Conservation (phyloP, 1,284 basidiomycete genomes). For the Tausonia pullulans region DNA sequence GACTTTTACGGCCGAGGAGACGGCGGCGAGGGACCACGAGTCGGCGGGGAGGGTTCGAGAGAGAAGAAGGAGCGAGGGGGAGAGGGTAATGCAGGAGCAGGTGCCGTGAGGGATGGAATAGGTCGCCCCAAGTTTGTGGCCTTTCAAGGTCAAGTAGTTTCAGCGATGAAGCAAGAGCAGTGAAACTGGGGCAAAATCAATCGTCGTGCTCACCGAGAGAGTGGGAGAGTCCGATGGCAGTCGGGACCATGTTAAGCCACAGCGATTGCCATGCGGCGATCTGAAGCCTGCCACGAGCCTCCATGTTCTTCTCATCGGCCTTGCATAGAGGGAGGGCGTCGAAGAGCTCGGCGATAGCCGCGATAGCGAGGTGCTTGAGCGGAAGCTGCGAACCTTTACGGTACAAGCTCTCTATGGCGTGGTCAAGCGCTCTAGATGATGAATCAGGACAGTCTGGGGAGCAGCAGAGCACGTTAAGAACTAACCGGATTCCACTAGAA, state of each 20-base stretch:
- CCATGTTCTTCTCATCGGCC: constrained; percentile 46
- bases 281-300: constrained; percentile 54
- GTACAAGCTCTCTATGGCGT: constrained; percentile 66
- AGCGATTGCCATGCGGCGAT: constrained; percentile 63
- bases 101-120: constrained; percentile 71
- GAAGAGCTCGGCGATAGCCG: constrained; percentile 52
- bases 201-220: constrained; percentile 40
- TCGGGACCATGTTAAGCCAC: constrained; percentile 49
- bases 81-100: constrained; percentile 67
- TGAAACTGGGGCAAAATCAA: not conserved
- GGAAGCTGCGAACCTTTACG: constrained; percentile 48
- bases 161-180: constrained; percentile 2
- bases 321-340: constrained; percentile 56
- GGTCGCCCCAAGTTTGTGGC: constrained; percentile 59
- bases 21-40: constrained; percentile 14
- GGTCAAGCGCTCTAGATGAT: constrained; percentile 52
- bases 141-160: constrained; percentile 1
- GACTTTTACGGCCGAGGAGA: constrained; percentile 12
- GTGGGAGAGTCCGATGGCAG: constrained; percentile 61
- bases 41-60: constrained; percentile 34
- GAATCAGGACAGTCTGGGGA: too few species aligned
- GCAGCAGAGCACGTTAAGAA: not conserved
- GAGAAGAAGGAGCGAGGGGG: constrained; percentile 50
- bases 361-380: constrained; percentile 28
- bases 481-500: constrained; percentile 49